Base-by-base conservation (phyloP, 805 yeast genomes). In the Wickerhamiella dianesei region DNA sequence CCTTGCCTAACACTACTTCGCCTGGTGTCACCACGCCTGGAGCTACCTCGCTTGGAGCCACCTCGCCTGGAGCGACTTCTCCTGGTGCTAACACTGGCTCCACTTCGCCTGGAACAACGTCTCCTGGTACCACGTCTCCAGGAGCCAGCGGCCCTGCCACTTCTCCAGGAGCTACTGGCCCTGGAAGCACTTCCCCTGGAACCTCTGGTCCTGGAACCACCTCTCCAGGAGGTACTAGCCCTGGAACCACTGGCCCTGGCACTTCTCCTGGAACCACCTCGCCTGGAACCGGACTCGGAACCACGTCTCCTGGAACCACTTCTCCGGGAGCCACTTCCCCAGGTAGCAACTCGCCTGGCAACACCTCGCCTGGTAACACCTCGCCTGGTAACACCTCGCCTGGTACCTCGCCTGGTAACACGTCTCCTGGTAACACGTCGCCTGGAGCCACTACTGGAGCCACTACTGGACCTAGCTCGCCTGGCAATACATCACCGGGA, bases 11-110 rank as follows among this genome's bases (percentile, higher is more conserved):
- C n/a, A n/a, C n/a, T n/a, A n/a, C 36, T 18, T n/a, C 44, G 14
- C 13, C 40, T 42, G n/a, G 40, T 44, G 13, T 37, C 21, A 12
- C 49, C 18, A 17, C 29, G 16, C 21, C 49, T n/a, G n/a, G n/a
- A 25, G 32, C 9, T 6, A 25, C 32, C 32, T 25, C 32, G 6
- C 32, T 12, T 6, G 32, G 32, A 25, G 32, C 32, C 32, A 25
- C 32, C 6, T 25, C 32, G 6, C 32, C 32, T 6, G 32, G 32
- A 6, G 32, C 32, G 32, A 25, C 32, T 25, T 6, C 32, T 25
- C 32, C 32, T 25, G 32, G 9, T 25, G 32, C 9, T 6, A 25
- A 25, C 32, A 25, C 32, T 25, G 32, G 6, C 32, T 6, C 32
- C 32, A 25, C 32, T 25, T 6, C 32, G 12, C 32, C 32, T 12